These are phyloP conservation scores for Lactifluus subvellereus DNA, from an alignment of 768 basidiomycete species.

Conservation along the genomic window DNA sequence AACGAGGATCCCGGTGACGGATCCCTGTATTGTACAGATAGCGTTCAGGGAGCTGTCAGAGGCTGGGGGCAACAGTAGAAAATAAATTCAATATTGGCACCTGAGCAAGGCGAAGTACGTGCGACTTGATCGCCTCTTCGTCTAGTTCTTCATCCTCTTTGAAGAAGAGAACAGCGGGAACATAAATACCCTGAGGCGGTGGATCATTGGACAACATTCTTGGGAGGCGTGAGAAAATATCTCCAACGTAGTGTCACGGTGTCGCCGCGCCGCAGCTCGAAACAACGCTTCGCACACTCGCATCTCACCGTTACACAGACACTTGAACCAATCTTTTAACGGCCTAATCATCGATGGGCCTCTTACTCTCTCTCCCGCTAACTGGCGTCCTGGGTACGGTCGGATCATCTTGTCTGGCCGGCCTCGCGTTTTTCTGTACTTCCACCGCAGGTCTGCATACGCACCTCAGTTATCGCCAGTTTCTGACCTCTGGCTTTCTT, in stretches of 20 bases:
- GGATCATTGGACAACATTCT: conserved; percentile 28
- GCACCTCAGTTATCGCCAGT: neutral
- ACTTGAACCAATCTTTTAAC: neutral
- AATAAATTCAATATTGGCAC: conserved; percentile 32
- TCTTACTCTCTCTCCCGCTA: conserved; percentile 67
- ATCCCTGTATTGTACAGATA: conserved; percentile 42
- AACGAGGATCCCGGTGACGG: conserved; percentile 64
- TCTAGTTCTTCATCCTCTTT: conserved; percentile 67
- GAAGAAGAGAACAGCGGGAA: conserved; percentile 74
- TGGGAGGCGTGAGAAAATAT: conserved; percentile 5
- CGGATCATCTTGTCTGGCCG: conserved; percentile 77
- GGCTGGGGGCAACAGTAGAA: neutral
- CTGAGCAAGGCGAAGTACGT: conserved; percentile 68
- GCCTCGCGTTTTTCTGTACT: conserved; percentile 80
- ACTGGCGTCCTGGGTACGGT: conserved; percentile 63
- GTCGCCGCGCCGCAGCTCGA: too few species aligned
- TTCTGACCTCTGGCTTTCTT: conserved; percentile 6
- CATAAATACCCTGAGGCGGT: conserved; percentile 66
- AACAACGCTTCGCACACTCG: too few species aligned
- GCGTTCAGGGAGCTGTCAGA: conserved; percentile 8
- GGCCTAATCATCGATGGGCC: conserved; percentile 47
- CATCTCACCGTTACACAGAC: neutral
- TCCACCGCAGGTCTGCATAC: conserved; percentile 62
- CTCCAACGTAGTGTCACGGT: neutral
- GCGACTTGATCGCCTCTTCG: conserved; percentile 55